Evolutionary conservation across 1,284 basidiomycete genomes (phyloP), one percentile per base, ranked within the genome.

Genomic region (Takashimella koratensis): DNA sequence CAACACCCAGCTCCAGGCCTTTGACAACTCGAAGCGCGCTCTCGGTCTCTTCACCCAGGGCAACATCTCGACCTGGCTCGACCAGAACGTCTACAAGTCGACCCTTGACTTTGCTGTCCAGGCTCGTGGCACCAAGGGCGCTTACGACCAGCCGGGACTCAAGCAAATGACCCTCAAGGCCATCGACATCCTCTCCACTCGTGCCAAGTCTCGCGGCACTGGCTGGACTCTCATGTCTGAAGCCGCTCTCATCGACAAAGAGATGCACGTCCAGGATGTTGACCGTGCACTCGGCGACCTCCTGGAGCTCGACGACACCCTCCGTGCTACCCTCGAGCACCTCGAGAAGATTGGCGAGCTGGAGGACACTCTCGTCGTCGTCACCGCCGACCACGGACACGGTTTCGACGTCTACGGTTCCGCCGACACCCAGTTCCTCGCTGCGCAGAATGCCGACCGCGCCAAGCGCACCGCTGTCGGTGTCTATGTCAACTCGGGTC

Each of bases 141-240:
- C 75, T n/a, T 60, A 63, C 45, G 74, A 77, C 63, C 69, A 71
- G 47, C 76, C 77, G 2, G 76, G 76, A 23, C 68, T 77, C 49
- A 76, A 74, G 58, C 70, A 78, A n/a, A 77, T 78, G 76, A 77
- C 76, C 23, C 59, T 76, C 53, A 77, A 77, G 60, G 75, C 76
- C 4, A 69, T 78, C 46, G 76, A 77, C 57, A 76, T 78, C 42
- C 70, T 79, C 20, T 49, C 53, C 36, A 60, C 63, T 4, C 70
- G 76, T 36, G 57, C 74, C 44, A 68, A 76, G 64, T 58, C 60
- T 48, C 66, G 70, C 41, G 65, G 64, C 56, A 73, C 71, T 27
- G 73, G 73, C 6, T 79, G 70, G 63, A 65, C 76, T 53, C 63
- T 78, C 48, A 76, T 79, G 75, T 70, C 68, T 30, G 77, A 79